Evolutionary conservation across 345 rosid genomes (phyloP).

Genomic region (Ceriops decandra): DNA sequence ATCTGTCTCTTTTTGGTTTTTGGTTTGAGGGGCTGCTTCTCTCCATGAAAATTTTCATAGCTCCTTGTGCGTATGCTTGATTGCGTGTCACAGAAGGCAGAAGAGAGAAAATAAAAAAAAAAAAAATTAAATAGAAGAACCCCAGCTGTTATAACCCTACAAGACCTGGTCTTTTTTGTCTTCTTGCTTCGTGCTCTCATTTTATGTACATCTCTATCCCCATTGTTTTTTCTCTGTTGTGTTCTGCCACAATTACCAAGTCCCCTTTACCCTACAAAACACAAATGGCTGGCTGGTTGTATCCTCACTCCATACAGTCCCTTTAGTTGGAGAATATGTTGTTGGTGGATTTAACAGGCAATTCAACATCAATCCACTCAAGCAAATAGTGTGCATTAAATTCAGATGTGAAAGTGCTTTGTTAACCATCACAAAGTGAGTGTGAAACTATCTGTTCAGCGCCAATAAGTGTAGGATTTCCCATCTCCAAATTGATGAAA

Average conservation of each 20-base stretch:
- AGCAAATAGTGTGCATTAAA: no score
- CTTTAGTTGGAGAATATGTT: no score
- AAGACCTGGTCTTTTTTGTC: slow-evolving; percentile 19
- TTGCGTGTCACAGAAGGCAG: no score
- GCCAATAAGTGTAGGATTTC: no score
- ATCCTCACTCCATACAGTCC: no score
- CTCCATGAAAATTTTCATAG: slow-evolving; percentile 7
- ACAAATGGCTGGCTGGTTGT: neutral
- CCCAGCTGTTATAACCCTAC: slow-evolving; percentile 18
- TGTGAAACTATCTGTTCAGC: no score
- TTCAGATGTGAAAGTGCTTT: no score
- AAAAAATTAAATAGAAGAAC: neutral
- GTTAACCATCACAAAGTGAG: no score
- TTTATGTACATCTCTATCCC: slow-evolving; percentile 11
- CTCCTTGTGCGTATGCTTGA: slow-evolving; percentile 1
- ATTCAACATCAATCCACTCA: no score
- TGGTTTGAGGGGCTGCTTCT: neutral
- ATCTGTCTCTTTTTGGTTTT: slow-evolving; percentile 19
- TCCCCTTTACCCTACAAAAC: neutral
- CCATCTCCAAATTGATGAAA: no score
- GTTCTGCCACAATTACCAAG: no score
- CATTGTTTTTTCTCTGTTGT: neutral
- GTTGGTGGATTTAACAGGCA: no score
- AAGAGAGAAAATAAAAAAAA: neutral
- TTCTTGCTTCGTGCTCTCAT: neutral